phyloP scores from a whole-genome alignment of 164 flowering plant genomes.

The Nymphaea thermarum region DNA sequence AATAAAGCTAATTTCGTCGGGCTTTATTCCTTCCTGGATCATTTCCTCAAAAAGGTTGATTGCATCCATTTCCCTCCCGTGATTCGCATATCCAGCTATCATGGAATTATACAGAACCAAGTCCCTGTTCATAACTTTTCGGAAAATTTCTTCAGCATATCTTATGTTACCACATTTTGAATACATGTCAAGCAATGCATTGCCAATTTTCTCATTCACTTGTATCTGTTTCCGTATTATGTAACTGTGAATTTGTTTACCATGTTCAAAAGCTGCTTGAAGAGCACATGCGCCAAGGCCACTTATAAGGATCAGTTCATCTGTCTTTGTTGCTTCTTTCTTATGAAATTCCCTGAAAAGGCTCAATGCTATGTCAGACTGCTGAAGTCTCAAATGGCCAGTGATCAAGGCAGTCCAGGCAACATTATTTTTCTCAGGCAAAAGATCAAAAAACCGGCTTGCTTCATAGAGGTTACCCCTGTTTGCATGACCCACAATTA shows the following conservation, averaged over 20 bases:
- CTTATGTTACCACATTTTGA: constrained; percentile 62
- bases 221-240: constrained; percentile 32
- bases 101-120: constrained; percentile 51
- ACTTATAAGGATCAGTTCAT: constrained; percentile 35
- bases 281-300: constrained; percentile 50
- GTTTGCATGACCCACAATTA: constrained; percentile 54
- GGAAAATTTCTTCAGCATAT: constrained; percentile 47
- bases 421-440: constrained; percentile 40
- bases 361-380: constrained; percentile 41
- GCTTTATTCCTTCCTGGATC: constrained; percentile 28
- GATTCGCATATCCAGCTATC: constrained; percentile 68
- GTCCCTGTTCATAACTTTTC: constrained; percentile 20
- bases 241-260: constrained; percentile 66
- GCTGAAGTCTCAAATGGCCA: constrained; percentile 46
- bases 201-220: constrained; percentile 39
- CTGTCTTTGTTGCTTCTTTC: constrained; percentile 21
- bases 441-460: constrained; percentile 46
- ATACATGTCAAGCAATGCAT: constrained; percentile 69
- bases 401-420: constrained; percentile 71
- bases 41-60: constrained; percentile 42
- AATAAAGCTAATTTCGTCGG: constrained; percentile 55
- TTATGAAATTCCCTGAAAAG: constrained; percentile 33
- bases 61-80: constrained; percentile 46
- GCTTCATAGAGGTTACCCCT: constrained; percentile 57
- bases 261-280: constrained; percentile 47